Conservation (phyloP, 345 rosid species). For the Limnanthes douglasii region DNA sequence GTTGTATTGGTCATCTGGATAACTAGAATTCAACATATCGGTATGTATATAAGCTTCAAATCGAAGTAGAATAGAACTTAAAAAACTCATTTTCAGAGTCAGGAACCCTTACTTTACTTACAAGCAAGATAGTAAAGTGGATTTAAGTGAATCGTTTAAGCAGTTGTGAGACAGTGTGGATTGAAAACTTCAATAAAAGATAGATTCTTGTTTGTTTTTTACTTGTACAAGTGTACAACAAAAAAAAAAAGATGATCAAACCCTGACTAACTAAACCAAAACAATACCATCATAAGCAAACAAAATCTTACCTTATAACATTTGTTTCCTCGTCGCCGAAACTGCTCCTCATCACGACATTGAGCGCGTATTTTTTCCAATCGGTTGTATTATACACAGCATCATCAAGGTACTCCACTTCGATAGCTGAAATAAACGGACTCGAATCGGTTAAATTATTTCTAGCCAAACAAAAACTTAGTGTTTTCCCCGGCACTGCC, state of each 20-base stretch:
- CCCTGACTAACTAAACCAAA: neutral
- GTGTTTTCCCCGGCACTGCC: slow-evolving; percentile 20
- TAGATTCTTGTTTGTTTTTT: too few species aligned
- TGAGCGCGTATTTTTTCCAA: slow-evolving; percentile 32
- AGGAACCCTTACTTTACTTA: too few species aligned
- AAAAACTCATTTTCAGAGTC: too few species aligned
- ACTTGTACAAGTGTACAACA: slow-evolving; percentile 6
- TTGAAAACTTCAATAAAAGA: too few species aligned
- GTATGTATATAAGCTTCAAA: too few species aligned
- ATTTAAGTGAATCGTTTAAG: too few species aligned
- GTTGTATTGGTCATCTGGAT: slow-evolving; percentile 56
- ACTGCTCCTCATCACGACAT: slow-evolving; percentile 33
- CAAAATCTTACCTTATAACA: slow-evolving; percentile 31
- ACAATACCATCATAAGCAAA: neutral
- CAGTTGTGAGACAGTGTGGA: too few species aligned
- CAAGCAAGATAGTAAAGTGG: too few species aligned
- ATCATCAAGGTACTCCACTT: slow-evolving; percentile 43
- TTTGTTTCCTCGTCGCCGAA: slow-evolving; percentile 36
- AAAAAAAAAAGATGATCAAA: slow-evolving; percentile 2
- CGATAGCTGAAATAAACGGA: slow-evolving; percentile 75
- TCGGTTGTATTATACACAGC: slow-evolving; percentile 51
- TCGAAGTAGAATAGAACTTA: too few species aligned
- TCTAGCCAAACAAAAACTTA: slow-evolving; percentile 71
- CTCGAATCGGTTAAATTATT: slow-evolving; percentile 35
- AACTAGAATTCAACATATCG: slow-evolving; percentile 33